Evolutionary conservation across 176 grass and related monocot genomes (phyloP).

Genomic region (Phyllostachys edulis): DNA sequence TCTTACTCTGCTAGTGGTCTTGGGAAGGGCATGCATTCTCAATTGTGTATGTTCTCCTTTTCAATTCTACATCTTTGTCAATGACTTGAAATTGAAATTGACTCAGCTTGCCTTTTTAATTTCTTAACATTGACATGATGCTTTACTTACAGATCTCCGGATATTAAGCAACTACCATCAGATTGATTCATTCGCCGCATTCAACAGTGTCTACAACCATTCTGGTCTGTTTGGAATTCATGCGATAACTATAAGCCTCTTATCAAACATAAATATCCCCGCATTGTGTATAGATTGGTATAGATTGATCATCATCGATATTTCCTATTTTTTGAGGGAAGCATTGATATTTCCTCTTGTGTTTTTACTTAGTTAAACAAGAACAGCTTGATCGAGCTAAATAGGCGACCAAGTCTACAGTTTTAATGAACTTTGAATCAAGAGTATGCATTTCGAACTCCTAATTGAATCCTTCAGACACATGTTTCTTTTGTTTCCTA

Average conservation of each 20-base stretch:
- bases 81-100: constrained; percentile 6
- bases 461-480: neutral
- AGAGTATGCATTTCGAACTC: constrained; percentile 40
- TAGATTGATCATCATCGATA: neutral
- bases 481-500: neutral
- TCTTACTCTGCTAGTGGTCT: constrained; percentile 72
- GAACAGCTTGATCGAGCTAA: constrained; percentile 66
- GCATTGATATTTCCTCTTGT: constrained; percentile 1
- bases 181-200: constrained; percentile 62
- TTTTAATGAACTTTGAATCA: constrained; percentile 77
- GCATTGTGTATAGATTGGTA: too few species aligned
- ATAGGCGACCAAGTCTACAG: constrained; percentile 51
- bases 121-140: neutral
- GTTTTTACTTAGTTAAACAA: constrained; percentile 54
- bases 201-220: constrained; percentile 64
- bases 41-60: constrained; percentile 55
- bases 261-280: neutral
- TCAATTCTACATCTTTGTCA: neutral
- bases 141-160: constrained; percentile 53
- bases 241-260: constrained; percentile 53
- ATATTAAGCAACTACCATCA: constrained; percentile 66
- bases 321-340: too few species aligned
- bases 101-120: neutral
- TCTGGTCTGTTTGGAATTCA: constrained; percentile 73
- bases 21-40: constrained; percentile 80